A percentile compares a stretch with the other conserved stretches of the same genome.
These are phyloP conservation scores for Grigorovia jiainica DNA, from an alignment of 805 yeast species.

Conservation along the genomic window DNA sequence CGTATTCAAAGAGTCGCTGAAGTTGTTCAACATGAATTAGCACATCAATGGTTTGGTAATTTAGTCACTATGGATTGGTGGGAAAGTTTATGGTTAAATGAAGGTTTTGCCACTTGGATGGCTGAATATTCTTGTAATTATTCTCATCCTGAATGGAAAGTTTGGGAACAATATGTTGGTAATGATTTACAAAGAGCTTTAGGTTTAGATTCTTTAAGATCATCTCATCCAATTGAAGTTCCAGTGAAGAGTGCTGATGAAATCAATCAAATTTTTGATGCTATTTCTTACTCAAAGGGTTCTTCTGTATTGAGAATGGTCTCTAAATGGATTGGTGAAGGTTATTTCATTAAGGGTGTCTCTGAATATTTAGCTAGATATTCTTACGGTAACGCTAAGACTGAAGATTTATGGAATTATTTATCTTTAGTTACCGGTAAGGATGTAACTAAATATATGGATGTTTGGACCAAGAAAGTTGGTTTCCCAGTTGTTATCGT, in stretches of 20 bases:
- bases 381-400: constrained; percentile 61
- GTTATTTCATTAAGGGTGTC: constrained; percentile 62
- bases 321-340: constrained; percentile 59
- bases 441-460: constrained; percentile 52
- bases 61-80: constrained; percentile 90
- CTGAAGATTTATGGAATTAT: constrained; percentile 64
- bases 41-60: constrained; percentile 90
- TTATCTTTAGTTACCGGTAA: constrained; percentile 53
- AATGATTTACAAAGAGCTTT: constrained; percentile 28
- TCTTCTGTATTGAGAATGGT: constrained; percentile 73
- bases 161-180: constrained; percentile 32
- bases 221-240: constrained; percentile 76
- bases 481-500: constrained; percentile 68
- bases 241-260: constrained; percentile 72
- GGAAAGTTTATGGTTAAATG: constrained; percentile 86
- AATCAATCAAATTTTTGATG: constrained; percentile 74
- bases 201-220: constrained; percentile 45
- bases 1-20: constrained; percentile 54
- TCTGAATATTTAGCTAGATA: constrained; percentile 55
- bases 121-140: constrained; percentile 44
- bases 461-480: constrained; percentile 60
- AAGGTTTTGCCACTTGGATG: constrained; percentile 85
- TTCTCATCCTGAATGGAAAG: constrained; percentile 75
- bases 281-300: constrained; percentile 74
- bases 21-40: constrained; percentile 78